Evolutionary conservation across 805 yeast species (phyloP).

Genomic region (Kodamaea neixiangensis): DNA sequence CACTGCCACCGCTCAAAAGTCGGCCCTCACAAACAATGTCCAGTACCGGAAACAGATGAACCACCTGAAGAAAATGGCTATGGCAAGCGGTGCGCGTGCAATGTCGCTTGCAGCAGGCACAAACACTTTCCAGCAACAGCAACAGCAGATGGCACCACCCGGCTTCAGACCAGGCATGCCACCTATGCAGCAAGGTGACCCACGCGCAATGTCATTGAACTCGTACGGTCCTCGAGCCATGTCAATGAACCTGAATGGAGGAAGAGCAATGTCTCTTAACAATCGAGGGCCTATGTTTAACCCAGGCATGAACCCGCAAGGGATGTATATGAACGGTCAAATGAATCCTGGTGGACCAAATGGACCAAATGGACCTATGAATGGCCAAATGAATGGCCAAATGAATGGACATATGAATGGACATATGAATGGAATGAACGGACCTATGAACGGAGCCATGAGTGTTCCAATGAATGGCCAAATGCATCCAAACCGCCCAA

Average conservation of each 20-base stretch:
- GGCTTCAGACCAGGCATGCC: constrained; percentile 8
- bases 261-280: constrained; percentile 32
- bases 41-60: constrained; percentile 73
- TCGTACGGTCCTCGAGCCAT: constrained; percentile 14
- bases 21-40: constrained; percentile 41
- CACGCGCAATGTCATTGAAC: constrained; percentile 18
- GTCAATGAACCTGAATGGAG: constrained; percentile 15
- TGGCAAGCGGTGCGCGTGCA: constrained; percentile 48
- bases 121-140: constrained; percentile 29
- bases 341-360: no score
- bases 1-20: constrained; percentile 1
- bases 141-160: constrained; percentile 8
- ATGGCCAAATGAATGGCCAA: constrained; percentile 13
- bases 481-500: background rate
- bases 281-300: constrained; percentile 7
- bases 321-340: constrained; percentile 7
- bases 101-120: constrained; percentile 41
- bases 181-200: constrained; percentile 11
- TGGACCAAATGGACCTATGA: constrained; percentile 13
- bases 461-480: background rate
- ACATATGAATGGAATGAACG: background rate
- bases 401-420: background rate
- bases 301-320: background rate
- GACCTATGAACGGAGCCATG: background rate
- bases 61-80: constrained; percentile 61